Conservation (phyloP, 2,329 filamentous ascomycete genomes). For the Exserohilum rostratum region DNA sequence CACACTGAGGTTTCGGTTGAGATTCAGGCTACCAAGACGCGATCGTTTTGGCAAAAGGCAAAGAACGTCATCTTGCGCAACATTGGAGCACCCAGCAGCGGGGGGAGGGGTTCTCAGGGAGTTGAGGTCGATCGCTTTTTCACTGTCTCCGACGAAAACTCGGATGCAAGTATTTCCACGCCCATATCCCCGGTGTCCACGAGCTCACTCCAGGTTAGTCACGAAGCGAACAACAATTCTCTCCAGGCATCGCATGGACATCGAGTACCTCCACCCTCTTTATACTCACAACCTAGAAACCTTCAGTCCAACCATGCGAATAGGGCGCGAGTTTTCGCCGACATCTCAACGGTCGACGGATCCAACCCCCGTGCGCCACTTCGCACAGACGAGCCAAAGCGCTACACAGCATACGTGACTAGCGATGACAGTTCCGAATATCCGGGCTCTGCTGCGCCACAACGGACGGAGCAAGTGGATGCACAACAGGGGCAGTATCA, state of each 20-base stretch:
- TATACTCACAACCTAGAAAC: not conserved
- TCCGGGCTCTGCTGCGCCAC: not conserved
- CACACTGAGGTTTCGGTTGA: not conserved
- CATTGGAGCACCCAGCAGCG: not conserved
- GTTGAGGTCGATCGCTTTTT: conserved; percentile 9
- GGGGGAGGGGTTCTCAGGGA: not conserved
- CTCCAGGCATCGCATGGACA: not conserved
- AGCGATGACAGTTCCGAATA: not conserved
- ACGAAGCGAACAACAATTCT: not conserved
- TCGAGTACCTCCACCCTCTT: not conserved
- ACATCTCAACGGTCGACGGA: not conserved
- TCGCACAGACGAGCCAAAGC: not conserved
- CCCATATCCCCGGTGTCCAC: not conserved
- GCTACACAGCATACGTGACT: not conserved
- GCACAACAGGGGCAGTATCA: not conserved
- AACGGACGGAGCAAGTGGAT: not conserved
- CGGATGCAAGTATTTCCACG: not conserved
- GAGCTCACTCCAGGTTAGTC: not conserved
- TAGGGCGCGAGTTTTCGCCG: conserved; percentile 2
- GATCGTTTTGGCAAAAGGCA: conserved; percentile 4
- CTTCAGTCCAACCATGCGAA: not conserved
- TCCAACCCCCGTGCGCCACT: not conserved
- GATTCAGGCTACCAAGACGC: not conserved
- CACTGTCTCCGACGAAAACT: not conserved
- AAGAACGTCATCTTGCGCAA: conserved; percentile 1